Conservation (phyloP, 192 early-diverging fungal species). For the Backusella morwellensis region DNA sequence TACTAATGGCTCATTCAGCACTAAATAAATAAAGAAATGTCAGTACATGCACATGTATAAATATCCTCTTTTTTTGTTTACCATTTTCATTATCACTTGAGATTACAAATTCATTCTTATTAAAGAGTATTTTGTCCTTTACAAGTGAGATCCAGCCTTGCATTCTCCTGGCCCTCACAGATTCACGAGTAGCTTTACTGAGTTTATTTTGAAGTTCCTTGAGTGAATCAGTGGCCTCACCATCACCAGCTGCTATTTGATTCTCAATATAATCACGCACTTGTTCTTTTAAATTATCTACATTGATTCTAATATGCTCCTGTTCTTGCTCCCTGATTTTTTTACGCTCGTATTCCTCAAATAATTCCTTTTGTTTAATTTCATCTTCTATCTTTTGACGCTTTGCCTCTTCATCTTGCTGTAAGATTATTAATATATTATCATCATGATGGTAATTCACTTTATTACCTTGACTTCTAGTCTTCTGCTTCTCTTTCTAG, state of each 20-base stretch:
- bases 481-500: slow-evolving; percentile 13
- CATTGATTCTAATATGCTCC: background rate
- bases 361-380: background rate
- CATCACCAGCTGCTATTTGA: background rate
- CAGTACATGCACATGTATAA: no score
- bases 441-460: background rate
- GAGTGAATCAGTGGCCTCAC: background rate
- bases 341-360: slow-evolving; percentile 1
- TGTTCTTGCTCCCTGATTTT: background rate
- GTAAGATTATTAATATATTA: background rate
- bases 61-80: background rate
- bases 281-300: background rate
- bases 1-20: background rate
- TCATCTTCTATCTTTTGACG: background rate
- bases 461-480: background rate
- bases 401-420: background rate
- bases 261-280: slow-evolving; percentile 8
- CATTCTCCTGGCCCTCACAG: background rate
- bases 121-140: background rate
- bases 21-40: background rate
- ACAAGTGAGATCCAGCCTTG: slow-evolving; percentile 1
- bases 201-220: background rate
- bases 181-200: background rate
- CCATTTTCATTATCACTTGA: background rate
- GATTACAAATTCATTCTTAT: background rate